Evolutionary conservation across 495 filamentous ascomycete genomes (phyloP).

Genomic region (Penicillium samsonianum): DNA sequence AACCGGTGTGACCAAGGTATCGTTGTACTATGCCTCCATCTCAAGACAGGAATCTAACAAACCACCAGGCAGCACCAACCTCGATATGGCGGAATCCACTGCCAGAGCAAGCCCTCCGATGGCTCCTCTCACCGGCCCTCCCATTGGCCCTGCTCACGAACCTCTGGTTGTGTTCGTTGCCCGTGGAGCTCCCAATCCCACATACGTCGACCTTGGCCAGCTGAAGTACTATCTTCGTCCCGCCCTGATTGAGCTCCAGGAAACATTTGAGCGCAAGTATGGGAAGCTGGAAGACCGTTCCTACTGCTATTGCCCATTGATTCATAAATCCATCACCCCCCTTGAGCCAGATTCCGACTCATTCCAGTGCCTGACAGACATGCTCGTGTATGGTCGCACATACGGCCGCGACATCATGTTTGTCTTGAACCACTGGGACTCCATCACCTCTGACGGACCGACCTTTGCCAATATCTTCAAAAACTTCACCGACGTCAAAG

Average conservation of each 20-base stretch:
- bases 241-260: not conserved
- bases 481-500: not conserved
- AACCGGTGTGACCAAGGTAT: not conserved
- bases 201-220: not conserved
- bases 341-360: not conserved
- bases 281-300: not conserved
- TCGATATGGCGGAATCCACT: not conserved
- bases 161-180: conserved; percentile 2
- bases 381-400: not conserved
- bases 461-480: conserved; percentile 4
- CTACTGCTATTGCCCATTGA: conserved; percentile 4
- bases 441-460: not conserved
- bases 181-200: not conserved
- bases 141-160: not conserved
- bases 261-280: not conserved
- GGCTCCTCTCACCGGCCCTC: not conserved
- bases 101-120: not conserved
- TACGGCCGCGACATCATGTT: not conserved
- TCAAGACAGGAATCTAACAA: not conserved
- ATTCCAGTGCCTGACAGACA: not conserved
- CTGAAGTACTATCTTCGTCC: not conserved
- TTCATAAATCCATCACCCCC: not conserved
- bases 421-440: not conserved
- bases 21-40: not conserved
- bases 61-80: not conserved